Percentiles rank a stretch among this genome's conserved stretches.
Conservation (phyloP, 2,329 filamentous ascomycete genomes). For the Verticillium longisporum region DNA sequence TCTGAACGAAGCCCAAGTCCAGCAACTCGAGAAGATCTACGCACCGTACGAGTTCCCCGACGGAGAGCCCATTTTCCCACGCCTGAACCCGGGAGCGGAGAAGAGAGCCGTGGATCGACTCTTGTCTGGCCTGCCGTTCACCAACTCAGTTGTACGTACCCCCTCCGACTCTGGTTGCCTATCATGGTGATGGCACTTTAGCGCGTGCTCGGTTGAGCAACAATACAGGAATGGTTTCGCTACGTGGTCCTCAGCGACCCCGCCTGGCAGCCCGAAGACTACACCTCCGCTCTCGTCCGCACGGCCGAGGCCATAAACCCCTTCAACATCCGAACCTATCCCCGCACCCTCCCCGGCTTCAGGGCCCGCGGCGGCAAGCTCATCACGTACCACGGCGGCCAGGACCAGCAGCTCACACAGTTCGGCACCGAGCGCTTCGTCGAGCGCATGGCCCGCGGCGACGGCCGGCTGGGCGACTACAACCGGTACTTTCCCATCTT, state of each 20-base stretch:
- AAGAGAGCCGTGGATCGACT: constrained; percentile 33
- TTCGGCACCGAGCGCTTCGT: constrained; percentile 17
- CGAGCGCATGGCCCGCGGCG: constrained; percentile 10
- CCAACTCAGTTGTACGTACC: constrained; percentile 20
- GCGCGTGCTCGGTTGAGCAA: constrained; percentile 15
- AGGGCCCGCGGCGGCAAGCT: constrained; percentile 32
- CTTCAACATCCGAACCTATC: constrained; percentile 28
- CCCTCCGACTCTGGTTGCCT: constrained; percentile 3
- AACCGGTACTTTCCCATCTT: constrained; percentile 48
- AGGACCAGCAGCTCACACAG: constrained; percentile 31
- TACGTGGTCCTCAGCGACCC: constrained; percentile 33
- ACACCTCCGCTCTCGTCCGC: constrained; percentile 29
- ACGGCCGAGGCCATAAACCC: constrained; percentile 29
- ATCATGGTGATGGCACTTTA: too few species aligned
- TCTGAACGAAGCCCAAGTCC: constrained; percentile 33
- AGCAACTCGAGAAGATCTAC: constrained; percentile 22
- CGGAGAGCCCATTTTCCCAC: constrained; percentile 31
- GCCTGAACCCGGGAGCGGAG: constrained; percentile 41
- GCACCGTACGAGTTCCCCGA: constrained; percentile 18
- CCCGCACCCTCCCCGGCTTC: constrained; percentile 29
- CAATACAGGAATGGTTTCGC: constrained; percentile 25
- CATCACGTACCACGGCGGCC: constrained; percentile 36
- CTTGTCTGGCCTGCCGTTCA: constrained; percentile 23
- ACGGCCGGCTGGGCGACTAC: constrained; percentile 32
- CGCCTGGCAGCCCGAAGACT: constrained; percentile 23